Evolutionary conservation across 2,329 filamentous ascomycete species (phyloP).

Genomic region (Paraphoma chrysanthemicola): DNA sequence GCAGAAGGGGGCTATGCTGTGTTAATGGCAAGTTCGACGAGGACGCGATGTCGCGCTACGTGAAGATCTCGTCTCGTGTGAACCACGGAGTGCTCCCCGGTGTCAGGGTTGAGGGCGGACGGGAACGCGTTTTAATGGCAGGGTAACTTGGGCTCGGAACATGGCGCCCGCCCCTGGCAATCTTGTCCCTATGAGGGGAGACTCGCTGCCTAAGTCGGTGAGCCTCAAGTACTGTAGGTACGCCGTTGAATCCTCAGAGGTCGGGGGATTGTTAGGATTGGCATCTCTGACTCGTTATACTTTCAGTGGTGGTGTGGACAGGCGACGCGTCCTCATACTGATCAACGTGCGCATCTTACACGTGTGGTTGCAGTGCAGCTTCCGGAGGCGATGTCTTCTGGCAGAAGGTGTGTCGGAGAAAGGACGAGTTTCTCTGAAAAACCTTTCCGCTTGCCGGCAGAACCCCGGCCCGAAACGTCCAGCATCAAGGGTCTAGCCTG

Average conservation of each 20-base stretch:
- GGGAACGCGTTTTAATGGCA: neutral
- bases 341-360: neutral
- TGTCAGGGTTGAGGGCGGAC: neutral
- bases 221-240: neutral
- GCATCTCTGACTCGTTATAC: neutral
- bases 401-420: neutral
- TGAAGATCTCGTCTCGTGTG: neutral
- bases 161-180: neutral
- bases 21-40: neutral
- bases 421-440: neutral
- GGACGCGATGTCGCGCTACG: neutral
- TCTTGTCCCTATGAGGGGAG: neutral
- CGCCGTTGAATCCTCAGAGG: neutral
- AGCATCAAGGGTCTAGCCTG: neutral
- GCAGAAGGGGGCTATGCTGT: neutral
- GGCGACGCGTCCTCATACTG: neutral
- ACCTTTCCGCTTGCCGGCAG: neutral
- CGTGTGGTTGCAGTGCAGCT: neutral
- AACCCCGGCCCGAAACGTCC: neutral
- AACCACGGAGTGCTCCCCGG: constrained; percentile 2
- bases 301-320: neutral
- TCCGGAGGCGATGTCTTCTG: neutral
- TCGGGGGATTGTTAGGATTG: neutral
- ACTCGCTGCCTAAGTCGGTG: neutral
- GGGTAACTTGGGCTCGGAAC: neutral